Percentiles rank a stretch among this genome's conserved stretches.
These are phyloP conservation scores for Beta vulgaris DNA, from an alignment of 148 eudicot species.

Conservation along the genomic window DNA sequence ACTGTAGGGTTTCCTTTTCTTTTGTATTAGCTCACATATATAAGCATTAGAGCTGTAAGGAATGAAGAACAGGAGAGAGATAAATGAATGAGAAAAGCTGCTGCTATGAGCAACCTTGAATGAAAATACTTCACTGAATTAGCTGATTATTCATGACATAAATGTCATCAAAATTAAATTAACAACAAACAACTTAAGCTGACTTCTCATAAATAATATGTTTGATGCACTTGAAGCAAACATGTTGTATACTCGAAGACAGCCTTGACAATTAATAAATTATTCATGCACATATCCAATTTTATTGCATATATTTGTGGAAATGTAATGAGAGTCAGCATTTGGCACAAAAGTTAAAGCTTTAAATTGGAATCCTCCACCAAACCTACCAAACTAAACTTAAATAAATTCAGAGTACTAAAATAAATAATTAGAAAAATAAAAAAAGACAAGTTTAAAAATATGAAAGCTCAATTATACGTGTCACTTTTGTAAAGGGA, in stretches of 20 bases:
- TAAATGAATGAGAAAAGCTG: too few relatives aligned
- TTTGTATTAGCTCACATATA: too few relatives aligned
- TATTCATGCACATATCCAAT: constrained; percentile 10
- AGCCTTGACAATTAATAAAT: constrained; percentile 23
- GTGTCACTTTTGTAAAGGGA: constrained; percentile 31
- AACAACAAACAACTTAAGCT: constrained; percentile 1
- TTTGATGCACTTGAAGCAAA: constrained; percentile 12
- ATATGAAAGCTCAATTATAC: constrained; percentile 12
- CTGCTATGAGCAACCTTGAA: too few relatives aligned
- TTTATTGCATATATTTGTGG: not conserved
- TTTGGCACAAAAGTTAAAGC: constrained; percentile 24
- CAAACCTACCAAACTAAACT: constrained; percentile 15
- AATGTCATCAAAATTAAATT: too few relatives aligned
- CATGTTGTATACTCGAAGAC: constrained; percentile 22
- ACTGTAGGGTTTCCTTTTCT: too few relatives aligned
- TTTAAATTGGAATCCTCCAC: not conserved
- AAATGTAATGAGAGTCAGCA: constrained; percentile 5
- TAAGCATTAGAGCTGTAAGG: too few relatives aligned
- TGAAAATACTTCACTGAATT: too few relatives aligned
- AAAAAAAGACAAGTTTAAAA: not conserved
- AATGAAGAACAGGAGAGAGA: too few relatives aligned
- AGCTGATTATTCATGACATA: too few relatives aligned
- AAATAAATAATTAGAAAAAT: not conserved
- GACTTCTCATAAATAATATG: constrained; percentile 5
- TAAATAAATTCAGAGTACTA: not conserved